Evolutionary conservation across 2,329 filamentous ascomycete genomes (phyloP).

Genomic region (Aspergillus candidus): DNA sequence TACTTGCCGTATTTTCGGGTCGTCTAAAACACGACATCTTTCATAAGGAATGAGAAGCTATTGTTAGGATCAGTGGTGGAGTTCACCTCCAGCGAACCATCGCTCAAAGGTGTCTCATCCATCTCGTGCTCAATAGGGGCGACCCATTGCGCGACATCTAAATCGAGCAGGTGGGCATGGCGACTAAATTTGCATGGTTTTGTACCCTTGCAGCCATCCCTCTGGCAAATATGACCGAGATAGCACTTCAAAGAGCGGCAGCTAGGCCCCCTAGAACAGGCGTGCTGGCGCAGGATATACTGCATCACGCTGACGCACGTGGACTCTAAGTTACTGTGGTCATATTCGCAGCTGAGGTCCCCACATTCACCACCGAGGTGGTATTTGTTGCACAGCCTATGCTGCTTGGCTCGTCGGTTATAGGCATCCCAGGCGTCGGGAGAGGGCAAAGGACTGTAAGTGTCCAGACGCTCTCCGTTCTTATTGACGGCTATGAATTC

Average conservation of each 20-base stretch:
- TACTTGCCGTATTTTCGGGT: too few relatives aligned
- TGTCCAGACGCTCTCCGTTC: conserved; percentile 44
- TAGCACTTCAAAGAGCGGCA: conserved; percentile 43
- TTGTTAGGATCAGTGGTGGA: conserved; percentile 2
- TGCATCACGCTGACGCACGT: conserved; percentile 38
- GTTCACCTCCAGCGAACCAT: not conserved
- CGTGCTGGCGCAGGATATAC: conserved; percentile 40
- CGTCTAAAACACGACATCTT: not conserved
- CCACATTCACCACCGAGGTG: conserved; percentile 41
- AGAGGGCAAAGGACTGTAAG: conserved; percentile 33
- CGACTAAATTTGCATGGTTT: conserved; percentile 28
- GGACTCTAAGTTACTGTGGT: conserved; percentile 41
- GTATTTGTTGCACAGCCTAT: conserved; percentile 47
- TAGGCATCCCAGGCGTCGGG: conserved; percentile 36
- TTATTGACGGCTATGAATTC: conserved; percentile 44
- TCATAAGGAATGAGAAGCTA: conserved; percentile 1
- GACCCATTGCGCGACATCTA: conserved; percentile 19
- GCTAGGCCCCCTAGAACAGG: conserved; percentile 35
- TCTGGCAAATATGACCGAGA: conserved; percentile 41
- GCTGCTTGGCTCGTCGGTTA: conserved; percentile 29
- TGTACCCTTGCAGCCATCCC: conserved; percentile 24
- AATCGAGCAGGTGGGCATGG: conserved; percentile 22
- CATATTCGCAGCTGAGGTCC: conserved; percentile 36
- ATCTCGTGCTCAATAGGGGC: conserved; percentile 14
- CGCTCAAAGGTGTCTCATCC: not conserved